These are phyloP conservation scores for Lactarius tabidus DNA, from an alignment of 768 basidiomycete species.

Conservation along the genomic window DNA sequence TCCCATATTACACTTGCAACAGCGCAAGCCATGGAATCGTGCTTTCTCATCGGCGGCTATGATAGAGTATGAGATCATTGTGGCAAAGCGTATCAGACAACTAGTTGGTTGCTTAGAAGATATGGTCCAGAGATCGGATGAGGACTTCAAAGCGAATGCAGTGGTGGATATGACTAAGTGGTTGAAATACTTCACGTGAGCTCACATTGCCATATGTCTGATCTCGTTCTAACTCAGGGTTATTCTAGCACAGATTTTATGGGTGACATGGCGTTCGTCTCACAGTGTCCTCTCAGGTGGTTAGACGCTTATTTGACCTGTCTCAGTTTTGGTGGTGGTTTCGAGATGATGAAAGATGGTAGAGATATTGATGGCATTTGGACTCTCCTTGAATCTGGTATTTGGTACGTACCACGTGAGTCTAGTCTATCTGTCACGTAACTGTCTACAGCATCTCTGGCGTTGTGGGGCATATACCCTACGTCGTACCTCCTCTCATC, in stretches of 20 bases:
- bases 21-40: neutral
- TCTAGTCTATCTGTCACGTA: neutral
- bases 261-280: constrained; percentile 39
- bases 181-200: constrained; percentile 41
- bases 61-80: constrained; percentile 43
- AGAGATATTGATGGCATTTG: neutral
- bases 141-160: constrained; percentile 20
- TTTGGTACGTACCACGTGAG: neutral
- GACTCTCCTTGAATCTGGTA: neutral
- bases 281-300: neutral
- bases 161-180: constrained; percentile 34
- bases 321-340: neutral
- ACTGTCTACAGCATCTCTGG: neutral
- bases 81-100: constrained; percentile 38
- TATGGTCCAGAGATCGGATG: constrained; percentile 17
- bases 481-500: neutral
- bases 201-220: neutral
- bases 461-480: neutral
- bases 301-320: neutral
- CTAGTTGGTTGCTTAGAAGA: constrained; percentile 38
- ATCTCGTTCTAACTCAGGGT: neutral
- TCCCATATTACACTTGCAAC: neutral
- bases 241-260: constrained; percentile 40
- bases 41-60: constrained; percentile 40
- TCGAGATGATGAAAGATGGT: neutral